Evolutionary conservation across 345 rosid species (phyloP), one percentile per base, ranked within the genome.

Genomic region (Viola odorata): DNA sequence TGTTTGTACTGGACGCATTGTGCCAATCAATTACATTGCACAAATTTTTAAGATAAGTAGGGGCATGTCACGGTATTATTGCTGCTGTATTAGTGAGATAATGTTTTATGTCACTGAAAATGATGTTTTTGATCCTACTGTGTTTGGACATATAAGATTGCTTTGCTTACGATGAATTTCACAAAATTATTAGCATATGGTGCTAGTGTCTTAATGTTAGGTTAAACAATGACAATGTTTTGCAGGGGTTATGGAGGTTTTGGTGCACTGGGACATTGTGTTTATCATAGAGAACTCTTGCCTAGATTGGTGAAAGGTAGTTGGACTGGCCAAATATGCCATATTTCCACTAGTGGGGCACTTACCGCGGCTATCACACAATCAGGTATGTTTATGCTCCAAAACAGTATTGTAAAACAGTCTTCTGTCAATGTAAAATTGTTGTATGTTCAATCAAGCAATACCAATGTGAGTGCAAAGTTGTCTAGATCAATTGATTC

Each of bases 171-270:
- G 1, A 23, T 23, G 32, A 23, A 23, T 23, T 23, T 23, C 32
- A 23, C 32, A 1, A 23, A 23, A 23, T 0, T 0, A 2, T 23
- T 23, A 23, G 32, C 32, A 0, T 23, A 23, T 23, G 32, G 32
- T 23, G 32, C 32, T 1, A 23, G 32, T 23, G 1, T 23, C 32
- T 23, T 23, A 23, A 0, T 23, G 32, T 23, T 23, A 23, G 32
- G 32, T 47, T 47, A 47, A 47, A 47, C 50, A 47, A 47, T 47
- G 50, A 47, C 32, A 23, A 23, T 23, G 13, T 91, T 69, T 72
- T 75, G 59, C 81, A 88, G 96, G 96, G 97, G 97, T 17, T 87
- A 90, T 78, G 99, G 96, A 17, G 97, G 99, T 42, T 90, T 94
- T 77, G 97, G 97, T 69, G 97, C 99, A 4, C 85, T 90, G 57